Conservation (phyloP, 1,284 basidiomycete species). For the Microbotryum saponariae region DNA sequence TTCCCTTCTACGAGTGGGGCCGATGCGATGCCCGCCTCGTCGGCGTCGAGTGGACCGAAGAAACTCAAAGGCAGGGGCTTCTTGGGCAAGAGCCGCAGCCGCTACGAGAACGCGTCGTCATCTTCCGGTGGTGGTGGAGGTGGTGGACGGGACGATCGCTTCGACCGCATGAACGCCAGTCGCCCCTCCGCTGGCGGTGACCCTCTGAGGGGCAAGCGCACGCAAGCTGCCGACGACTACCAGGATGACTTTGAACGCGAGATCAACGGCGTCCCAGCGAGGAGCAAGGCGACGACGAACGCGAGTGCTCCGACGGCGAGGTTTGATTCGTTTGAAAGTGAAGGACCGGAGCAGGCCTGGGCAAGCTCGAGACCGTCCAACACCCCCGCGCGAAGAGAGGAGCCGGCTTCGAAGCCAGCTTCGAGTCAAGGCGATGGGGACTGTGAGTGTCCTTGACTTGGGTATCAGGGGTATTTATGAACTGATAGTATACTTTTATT, state of each 20-base stretch:
- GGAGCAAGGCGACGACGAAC: background rate
- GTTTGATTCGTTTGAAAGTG: constrained; percentile 25
- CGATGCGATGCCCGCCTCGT: background rate
- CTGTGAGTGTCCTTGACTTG: constrained; percentile 6
- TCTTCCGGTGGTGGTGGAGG: background rate
- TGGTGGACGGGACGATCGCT: constrained; percentile 1
- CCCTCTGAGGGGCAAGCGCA: background rate
- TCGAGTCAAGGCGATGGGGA: constrained; percentile 8
- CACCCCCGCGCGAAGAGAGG: background rate
- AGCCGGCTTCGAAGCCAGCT: background rate
- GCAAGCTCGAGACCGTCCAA: constrained; percentile 7
- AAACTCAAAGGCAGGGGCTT: constrained; percentile 22
- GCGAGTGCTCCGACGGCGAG: constrained; percentile 2
- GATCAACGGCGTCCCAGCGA: constrained; percentile 18
- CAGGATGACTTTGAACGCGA: constrained; percentile 32
- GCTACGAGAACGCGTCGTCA: constrained; percentile 18
- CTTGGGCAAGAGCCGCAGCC: constrained; percentile 17
- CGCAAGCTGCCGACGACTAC: constrained; percentile 14
- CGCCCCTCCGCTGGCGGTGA: constrained; percentile 1
- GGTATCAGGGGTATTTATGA: background rate
- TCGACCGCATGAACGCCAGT: constrained; percentile 11
- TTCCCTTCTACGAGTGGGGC: constrained; percentile 4
- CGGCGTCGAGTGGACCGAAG: constrained; percentile 1
- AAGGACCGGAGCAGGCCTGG: constrained; percentile 21
- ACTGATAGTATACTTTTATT: background rate